phyloP scores from a whole-genome alignment of 1,284 basidiomycete genomes.

The Sutorius eximius region DNA sequence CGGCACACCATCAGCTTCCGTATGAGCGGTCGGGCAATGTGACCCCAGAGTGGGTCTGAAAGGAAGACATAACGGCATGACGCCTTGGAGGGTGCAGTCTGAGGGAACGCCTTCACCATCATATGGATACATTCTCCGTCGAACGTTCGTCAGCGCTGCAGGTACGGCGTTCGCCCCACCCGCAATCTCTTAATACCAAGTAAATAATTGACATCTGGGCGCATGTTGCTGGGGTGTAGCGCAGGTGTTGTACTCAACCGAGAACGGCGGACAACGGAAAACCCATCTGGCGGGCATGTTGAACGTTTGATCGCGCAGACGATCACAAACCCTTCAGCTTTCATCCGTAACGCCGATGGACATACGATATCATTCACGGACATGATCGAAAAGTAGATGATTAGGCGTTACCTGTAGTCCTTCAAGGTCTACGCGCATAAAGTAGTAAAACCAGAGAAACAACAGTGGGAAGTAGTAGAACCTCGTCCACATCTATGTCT shows the following conservation, averaged over 20 bases:
- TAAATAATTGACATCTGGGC: too few species aligned
- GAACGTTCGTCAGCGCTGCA: too few species aligned
- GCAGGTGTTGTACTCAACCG: too few species aligned
- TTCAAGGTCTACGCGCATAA: slow-evolving; percentile 1
- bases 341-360: neutral
- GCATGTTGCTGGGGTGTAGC: too few species aligned
- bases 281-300: too few species aligned
- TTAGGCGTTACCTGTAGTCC: slow-evolving; percentile 4
- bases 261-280: too few species aligned
- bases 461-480: neutral
- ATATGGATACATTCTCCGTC: too few species aligned
- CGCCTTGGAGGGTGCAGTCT: too few species aligned
- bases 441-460: neutral
- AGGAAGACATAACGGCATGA: neutral
- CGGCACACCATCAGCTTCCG: too few species aligned
- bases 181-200: too few species aligned
- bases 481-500: slow-evolving; percentile 2
- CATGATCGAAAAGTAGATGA: neutral
- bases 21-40: neutral
- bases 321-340: neutral
- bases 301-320: neutral
- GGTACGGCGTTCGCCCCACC: too few species aligned
- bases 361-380: neutral
- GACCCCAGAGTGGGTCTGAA: neutral
- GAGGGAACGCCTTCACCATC: too few species aligned